Conservation (phyloP, 1,284 basidiomycete species). For the Tetrapyrgos nigripes region DNA sequence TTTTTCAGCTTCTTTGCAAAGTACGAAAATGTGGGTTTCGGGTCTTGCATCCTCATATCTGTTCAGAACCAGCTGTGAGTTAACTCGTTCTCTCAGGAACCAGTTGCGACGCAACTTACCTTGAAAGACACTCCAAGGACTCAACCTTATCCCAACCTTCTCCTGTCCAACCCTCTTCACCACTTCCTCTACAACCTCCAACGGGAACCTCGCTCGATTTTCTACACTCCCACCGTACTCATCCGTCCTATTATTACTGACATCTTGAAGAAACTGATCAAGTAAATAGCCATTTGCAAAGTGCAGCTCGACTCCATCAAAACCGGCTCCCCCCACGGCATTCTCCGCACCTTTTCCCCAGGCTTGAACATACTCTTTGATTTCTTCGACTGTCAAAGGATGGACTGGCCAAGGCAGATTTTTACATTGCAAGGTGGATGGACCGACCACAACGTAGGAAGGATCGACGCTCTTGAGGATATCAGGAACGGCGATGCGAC, state of each 20-base stretch:
- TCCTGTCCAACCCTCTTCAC: constrained; percentile 36
- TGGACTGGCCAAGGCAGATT: constrained; percentile 28
- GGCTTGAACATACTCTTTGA: constrained; percentile 41
- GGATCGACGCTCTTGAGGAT: constrained; percentile 1
- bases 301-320: constrained; percentile 48
- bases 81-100: background rate
- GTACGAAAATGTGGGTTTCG: constrained; percentile 9
- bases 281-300: constrained; percentile 42
- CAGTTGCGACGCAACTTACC: constrained; percentile 16
- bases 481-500: constrained; percentile 3
- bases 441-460: constrained; percentile 30
- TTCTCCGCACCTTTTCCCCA: constrained; percentile 42
- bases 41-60: constrained; percentile 15
- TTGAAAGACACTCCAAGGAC: constrained; percentile 38
- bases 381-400: constrained; percentile 39
- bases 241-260: constrained; percentile 53
- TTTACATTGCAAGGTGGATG: constrained; percentile 43
- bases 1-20: constrained; percentile 10
- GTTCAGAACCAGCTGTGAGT: constrained; percentile 1
- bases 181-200: constrained; percentile 45
- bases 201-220: constrained; percentile 50
- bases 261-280: constrained; percentile 44
- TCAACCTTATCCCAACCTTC: constrained; percentile 51
- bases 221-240: constrained; percentile 53
- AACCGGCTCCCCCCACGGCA: constrained; percentile 45